Conservation (phyloP, 1,284 basidiomycete genomes). For the Leccinum insolens region DNA sequence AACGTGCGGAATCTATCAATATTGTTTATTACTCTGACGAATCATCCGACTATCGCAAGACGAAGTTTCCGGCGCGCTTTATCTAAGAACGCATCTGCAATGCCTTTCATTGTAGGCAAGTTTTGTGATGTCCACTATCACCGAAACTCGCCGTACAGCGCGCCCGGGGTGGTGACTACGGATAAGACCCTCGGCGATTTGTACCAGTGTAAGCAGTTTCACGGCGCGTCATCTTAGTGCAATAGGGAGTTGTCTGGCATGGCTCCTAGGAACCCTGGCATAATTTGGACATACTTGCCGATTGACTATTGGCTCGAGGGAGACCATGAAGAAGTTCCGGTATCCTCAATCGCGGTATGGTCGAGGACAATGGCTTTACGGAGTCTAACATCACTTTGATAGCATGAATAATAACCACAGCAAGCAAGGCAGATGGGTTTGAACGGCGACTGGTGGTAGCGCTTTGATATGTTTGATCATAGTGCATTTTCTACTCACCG, state of each 20-base stretch:
- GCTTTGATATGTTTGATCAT: not conserved
- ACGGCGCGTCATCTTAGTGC: not conserved
- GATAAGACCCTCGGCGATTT: constrained; percentile 82
- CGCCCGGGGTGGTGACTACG: constrained; percentile 70
- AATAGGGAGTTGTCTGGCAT: constrained; percentile 88
- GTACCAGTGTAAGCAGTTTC: constrained; percentile 70
- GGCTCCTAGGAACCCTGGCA: constrained; percentile 87
- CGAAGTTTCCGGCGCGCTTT: constrained; percentile 83
- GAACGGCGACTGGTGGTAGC: constrained; percentile 67
- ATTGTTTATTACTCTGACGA: constrained; percentile 86
- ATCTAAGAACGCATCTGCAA: constrained; percentile 77
- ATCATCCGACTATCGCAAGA: constrained; percentile 78
- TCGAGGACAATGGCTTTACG: constrained; percentile 22
- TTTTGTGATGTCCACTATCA: constrained; percentile 78
- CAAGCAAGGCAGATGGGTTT: constrained; percentile 86
- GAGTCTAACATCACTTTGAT: constrained; percentile 16
- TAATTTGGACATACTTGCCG: constrained; percentile 77
- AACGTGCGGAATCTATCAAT: constrained; percentile 74
- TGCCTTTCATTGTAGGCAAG: constrained; percentile 72
- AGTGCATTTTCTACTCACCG: constrained; percentile 7
- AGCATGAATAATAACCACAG: constrained; percentile 74
- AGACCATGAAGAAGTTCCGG: constrained; percentile 59
- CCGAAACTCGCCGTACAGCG: constrained; percentile 85
- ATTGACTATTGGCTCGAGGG: constrained; percentile 80
- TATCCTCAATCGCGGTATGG: constrained; percentile 85